These are phyloP conservation scores for Penicillium sp. DNA, from an alignment of 2,329 filamentous ascomycete species.

Conservation along the genomic window DNA sequence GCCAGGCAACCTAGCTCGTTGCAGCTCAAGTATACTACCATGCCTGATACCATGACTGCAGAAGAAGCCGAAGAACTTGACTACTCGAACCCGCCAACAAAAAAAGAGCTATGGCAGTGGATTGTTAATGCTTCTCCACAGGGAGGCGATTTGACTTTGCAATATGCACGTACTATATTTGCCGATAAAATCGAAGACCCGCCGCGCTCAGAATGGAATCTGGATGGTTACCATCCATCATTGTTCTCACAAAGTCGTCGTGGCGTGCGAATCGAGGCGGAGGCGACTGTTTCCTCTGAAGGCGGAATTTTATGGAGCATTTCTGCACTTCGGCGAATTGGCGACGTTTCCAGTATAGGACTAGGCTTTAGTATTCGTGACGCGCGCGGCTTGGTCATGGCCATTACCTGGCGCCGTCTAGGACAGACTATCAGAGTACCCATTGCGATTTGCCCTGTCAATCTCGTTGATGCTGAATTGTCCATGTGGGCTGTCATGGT, in stretches of 20 bases:
- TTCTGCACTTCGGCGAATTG: slow-evolving; percentile 33
- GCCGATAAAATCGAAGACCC: slow-evolving; percentile 29
- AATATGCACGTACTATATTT: slow-evolving; percentile 37
- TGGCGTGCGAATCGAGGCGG: slow-evolving; percentile 33
- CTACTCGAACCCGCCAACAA: background rate
- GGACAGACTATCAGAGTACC: slow-evolving; percentile 39
- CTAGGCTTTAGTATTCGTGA: slow-evolving; percentile 36
- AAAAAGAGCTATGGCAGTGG: slow-evolving; percentile 31
- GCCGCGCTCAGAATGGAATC: slow-evolving; percentile 37
- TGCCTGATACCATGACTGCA: slow-evolving; percentile 14
- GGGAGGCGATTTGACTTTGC: slow-evolving; percentile 26
- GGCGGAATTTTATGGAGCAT: slow-evolving; percentile 32
- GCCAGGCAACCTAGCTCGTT: slow-evolving; percentile 26
- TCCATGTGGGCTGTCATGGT: slow-evolving; percentile 32
- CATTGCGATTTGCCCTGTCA: slow-evolving; percentile 33
- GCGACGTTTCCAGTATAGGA: slow-evolving; percentile 36
- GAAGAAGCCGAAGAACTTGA: slow-evolving; percentile 15
- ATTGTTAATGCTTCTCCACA: slow-evolving; percentile 26
- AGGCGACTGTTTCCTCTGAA: slow-evolving; percentile 23
- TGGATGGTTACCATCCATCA: slow-evolving; percentile 35
- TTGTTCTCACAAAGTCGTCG: slow-evolving; percentile 25
- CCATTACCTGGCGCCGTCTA: slow-evolving; percentile 38
- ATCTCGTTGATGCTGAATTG: slow-evolving; percentile 30
- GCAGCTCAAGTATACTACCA: slow-evolving; percentile 30
- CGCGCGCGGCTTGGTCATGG: slow-evolving; percentile 32